These are phyloP conservation scores for Forsythia viridissima DNA, from an alignment of 257 asterid species.

Conservation along the genomic window DNA sequence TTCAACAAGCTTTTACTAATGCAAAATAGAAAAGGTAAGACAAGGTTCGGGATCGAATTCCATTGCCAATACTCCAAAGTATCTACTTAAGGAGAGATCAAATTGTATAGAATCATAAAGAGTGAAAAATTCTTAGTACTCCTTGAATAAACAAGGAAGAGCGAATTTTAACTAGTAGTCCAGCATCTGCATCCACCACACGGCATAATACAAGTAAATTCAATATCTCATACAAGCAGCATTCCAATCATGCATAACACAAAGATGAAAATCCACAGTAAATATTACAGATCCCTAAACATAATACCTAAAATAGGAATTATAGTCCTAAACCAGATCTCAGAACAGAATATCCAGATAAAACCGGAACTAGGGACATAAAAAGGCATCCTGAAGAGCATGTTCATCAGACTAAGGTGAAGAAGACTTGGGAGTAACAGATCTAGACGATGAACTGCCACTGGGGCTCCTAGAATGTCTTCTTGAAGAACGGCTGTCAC, in stretches of 20 bases:
- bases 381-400: background rate
- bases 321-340: background rate
- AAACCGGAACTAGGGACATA: background rate
- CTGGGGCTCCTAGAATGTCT: conserved; percentile 52
- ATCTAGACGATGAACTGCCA: conserved; percentile 48
- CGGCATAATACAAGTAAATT: background rate
- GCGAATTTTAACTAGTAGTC: no score
- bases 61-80: no score
- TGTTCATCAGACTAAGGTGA: conserved; percentile 1
- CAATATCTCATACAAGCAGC: background rate
- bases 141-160: no score
- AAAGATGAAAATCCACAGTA: no score
- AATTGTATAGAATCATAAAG: background rate
- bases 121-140: background rate
- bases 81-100: no score
- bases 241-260: background rate
- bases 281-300: background rate
- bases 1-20: no score
- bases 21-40: no score
- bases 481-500: conserved; percentile 46
- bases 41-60: no score
- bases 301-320: no score
- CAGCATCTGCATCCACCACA: no score
- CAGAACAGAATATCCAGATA: background rate
- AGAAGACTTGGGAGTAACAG: conserved; percentile 31